phyloP scores from a whole-genome alignment of 805 yeast genomes.

The Nematodospora valgi region DNA sequence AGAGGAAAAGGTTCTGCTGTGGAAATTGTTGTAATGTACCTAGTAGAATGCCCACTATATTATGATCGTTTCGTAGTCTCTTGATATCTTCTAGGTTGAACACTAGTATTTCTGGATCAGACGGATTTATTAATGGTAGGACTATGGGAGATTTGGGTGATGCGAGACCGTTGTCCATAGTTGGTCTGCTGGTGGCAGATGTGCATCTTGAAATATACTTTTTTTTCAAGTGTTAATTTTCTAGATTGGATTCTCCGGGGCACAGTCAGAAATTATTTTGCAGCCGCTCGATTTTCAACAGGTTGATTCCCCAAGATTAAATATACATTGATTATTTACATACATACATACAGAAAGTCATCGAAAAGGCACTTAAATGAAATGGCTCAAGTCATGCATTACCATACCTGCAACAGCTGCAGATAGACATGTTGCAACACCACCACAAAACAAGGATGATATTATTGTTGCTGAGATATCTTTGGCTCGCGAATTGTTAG shows the following conservation, averaged over 20 bases:
- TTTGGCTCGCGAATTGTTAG: conserved; percentile 45
- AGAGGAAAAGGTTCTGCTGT: conserved; percentile 86
- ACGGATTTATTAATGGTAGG: too few relatives aligned
- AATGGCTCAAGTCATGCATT: conserved; percentile 43
- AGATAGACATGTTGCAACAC: conserved; percentile 50
- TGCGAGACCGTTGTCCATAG: too few relatives aligned
- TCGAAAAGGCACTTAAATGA: conserved; percentile 6
- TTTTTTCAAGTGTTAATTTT: too few relatives aligned
- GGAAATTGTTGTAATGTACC: conserved; percentile 91
- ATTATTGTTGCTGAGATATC: conserved; percentile 45
- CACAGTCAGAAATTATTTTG: too few relatives aligned
- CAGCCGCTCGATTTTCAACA: too few relatives aligned
- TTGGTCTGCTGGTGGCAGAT: too few relatives aligned
- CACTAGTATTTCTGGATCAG: conserved; percentile 43
- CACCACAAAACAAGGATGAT: conserved; percentile 51
- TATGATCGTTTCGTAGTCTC: conserved; percentile 49
- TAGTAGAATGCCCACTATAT: conserved; percentile 70
- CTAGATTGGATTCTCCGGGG: too few relatives aligned
- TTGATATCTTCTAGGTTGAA: conserved; percentile 56
- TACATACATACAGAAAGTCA: too few relatives aligned
- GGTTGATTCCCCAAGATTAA: too few relatives aligned
- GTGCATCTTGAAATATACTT: too few relatives aligned
- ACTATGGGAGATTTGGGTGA: too few relatives aligned
- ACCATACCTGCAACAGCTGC: conserved; percentile 66
- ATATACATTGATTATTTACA: too few relatives aligned